Base-by-base conservation (phyloP, 768 basidiomycete genomes). In the Mycena rosella region DNA sequence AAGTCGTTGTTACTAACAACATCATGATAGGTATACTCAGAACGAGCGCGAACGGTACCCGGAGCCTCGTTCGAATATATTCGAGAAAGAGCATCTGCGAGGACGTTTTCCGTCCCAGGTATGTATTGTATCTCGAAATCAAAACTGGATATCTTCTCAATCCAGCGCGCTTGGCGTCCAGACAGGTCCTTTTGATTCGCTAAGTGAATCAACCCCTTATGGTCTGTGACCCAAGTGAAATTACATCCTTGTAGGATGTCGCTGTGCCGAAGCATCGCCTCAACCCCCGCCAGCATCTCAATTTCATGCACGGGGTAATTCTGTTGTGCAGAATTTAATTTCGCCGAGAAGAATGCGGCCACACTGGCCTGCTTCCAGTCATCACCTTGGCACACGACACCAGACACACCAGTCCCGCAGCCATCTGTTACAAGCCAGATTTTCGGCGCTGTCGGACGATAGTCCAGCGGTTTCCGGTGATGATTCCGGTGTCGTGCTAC, bases 81-180 rank as follows among this genome's bases (percentile, higher is more conserved):
- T 30, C 55, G 26, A 18, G 24, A 44, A 7, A 57, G 13, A 4
- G 55, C 55, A 30, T 57, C 55, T 2, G 55, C 40, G 6, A 57
- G 17, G 27, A 57, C 42, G 13, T 57, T 57, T 8, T 57, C 56
- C 1, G 56, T 44, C 0, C 56, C 56, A 29, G 56, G 56, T 26
- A 57, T 42, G 29, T 57, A 57, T 29, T 44, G 13, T 10, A 57
- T 44, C 1, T 57, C 42, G 27, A 44, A 57, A 30, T 57, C 56
- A 44, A 57, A 57, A 11, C 17, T 29, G 0, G 56, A 57, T 15
- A 45, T 57, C 26, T 57, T 57, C 22, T 57, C 56, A 40, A 57
- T 29, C 56, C 56, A 55, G 4, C 54, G 54, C 1, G 54, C 54
- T 17, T 55, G 54, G 4, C 54, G 3, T 13, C 54, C 54, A 20